Evolutionary conservation across 768 basidiomycete genomes (phyloP), one percentile per base, ranked within the genome.

Genomic region (Lyophyllum decastes): DNA sequence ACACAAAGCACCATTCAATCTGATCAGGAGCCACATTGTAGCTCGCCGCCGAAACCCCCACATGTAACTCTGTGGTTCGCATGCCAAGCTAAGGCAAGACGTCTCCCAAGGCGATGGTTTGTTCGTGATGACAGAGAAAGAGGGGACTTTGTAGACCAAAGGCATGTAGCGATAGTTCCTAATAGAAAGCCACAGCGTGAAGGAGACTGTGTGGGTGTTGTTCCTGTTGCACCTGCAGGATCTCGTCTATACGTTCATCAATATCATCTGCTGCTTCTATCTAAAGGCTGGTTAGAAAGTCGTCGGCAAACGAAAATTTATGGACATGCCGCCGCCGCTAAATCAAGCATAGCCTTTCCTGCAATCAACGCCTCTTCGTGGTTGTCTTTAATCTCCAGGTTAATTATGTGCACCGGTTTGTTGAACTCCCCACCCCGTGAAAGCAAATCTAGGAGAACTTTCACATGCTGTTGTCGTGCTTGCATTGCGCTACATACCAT

Each of bases 371-470:
- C 97, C 73, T 99, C 97, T 79, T 98, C 97, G 65, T 98, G 95
- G 68, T 97, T 98, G 74, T 99, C 97, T 77, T 92, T 97, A 74
- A 98, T 98, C 69, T 99, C 97, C 59, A 98, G 85, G 73, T 99
- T 99, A 67, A 99, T 92, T 43, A 99, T 72, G 72, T 99, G 97
- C 17, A 98, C 94, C 1, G 95, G 91, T 59, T 88, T 88, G 76
- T 94, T 98, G 68, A 87, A 88, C 56, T 98, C 95, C 4, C 97
- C 93, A 26, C 94, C 95, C 63, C 93, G 84, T 30, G 80, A 74
- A 57, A 98, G 78, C 14, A 99, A 76, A 75, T 99, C 97, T 94
- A 60, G 2, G 48, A n/a, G 6, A 12, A 26, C 26, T 11, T 35
- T 55, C 34, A 17, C 27, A 33, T 38, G 12, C 19, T 26, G 49